A percentile compares a stretch with the other conserved stretches of the same genome.
Conservation (phyloP, 176 grass and related monocot genomes). For the Juncus effusus region DNA sequence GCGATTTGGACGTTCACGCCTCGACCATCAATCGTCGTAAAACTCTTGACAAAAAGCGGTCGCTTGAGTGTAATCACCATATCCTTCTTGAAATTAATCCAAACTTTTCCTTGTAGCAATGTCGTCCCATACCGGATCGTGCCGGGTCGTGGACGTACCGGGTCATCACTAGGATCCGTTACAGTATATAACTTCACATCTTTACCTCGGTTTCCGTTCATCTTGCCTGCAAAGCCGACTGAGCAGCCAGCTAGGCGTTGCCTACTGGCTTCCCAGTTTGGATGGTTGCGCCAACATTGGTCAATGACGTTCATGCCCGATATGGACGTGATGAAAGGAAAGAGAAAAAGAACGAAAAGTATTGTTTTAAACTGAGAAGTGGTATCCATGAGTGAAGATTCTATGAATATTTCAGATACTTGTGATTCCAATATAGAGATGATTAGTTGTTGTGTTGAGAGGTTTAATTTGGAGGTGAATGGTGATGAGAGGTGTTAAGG, state of each 20-base stretch:
- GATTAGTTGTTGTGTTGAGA: too few relatives aligned
- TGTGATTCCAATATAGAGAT: too few relatives aligned
- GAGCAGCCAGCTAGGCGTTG: conserved; percentile 59
- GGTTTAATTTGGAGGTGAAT: too few relatives aligned
- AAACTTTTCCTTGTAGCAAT: conserved; percentile 59
- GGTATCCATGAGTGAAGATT: conserved; percentile 1
- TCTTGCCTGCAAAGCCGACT: conserved; percentile 66
- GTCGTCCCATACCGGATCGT: conserved; percentile 78
- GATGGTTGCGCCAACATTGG: conserved; percentile 53
- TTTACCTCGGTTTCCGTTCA: conserved; percentile 52
- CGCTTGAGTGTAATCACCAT: conserved; percentile 67
- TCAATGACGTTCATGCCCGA: conserved; percentile 47
- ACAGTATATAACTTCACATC: conserved; percentile 42
- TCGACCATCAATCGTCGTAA: conserved; percentile 54
- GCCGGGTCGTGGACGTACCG: conserved; percentile 39
- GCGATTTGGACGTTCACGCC: conserved; percentile 67
- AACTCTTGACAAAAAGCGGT: conserved; percentile 27
- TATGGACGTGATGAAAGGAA: neutral
- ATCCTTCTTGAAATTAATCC: conserved; percentile 55
- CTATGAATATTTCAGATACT: neutral
- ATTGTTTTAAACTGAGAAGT: neutral
- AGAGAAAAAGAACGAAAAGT: conserved; percentile 22
- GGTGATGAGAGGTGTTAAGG: too few relatives aligned
- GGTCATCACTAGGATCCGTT: conserved; percentile 62
- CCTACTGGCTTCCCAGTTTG: conserved; percentile 49